Evolutionary conservation across 352 stramenopile species (phyloP), one percentile per base, ranked within the genome.

Genomic region (Sclerospora graminicola): DNA sequence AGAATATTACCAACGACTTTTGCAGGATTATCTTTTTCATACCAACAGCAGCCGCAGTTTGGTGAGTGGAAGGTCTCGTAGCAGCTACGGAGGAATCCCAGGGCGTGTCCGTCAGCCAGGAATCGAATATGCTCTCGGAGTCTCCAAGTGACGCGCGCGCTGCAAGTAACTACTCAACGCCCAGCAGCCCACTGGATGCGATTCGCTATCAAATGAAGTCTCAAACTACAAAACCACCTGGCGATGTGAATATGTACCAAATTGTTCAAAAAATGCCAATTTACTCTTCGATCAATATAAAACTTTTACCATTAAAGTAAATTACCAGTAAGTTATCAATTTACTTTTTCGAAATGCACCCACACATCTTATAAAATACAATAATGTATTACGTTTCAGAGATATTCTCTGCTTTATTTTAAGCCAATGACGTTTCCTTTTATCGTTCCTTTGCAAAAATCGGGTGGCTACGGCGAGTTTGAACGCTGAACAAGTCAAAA

Each of bases 1-100:
- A n/a, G 75, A 81, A 23, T 84, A 87, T 45, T 87, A 87, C 50
- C 65, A 84, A 33, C 62, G 63, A 15, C 29, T 73, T 35, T 53
- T 87, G 32, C 64, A 81, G 31, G 71, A 65, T 16, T 79, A 83
- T 38, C 39, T 87, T 33, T 63, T 67, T 32, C 70, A 73, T 51
- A 69, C 68, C 27, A 76, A 66, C 39, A 79, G 68, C 51, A 69
- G 46, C 14, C 33, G 63, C 18, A 74, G 66, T 41, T 62, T 70
- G 20, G 44, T 37, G 4, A 63, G 57, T 35, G 56, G 48, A n/a
- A 45, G 78, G 8, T 78, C 68, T 4, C 56, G 62, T 8, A 75
- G 66, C 51, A 77, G 66, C 43, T 69, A 59, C 36, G 57, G 45
- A n/a, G 63, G 24, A 3, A 56, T 51, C 8, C 39, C 45, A 6